Evolutionary conservation across 2,329 filamentous ascomycete genomes (phyloP).

Genomic region (Apiospora saccharicola): DNA sequence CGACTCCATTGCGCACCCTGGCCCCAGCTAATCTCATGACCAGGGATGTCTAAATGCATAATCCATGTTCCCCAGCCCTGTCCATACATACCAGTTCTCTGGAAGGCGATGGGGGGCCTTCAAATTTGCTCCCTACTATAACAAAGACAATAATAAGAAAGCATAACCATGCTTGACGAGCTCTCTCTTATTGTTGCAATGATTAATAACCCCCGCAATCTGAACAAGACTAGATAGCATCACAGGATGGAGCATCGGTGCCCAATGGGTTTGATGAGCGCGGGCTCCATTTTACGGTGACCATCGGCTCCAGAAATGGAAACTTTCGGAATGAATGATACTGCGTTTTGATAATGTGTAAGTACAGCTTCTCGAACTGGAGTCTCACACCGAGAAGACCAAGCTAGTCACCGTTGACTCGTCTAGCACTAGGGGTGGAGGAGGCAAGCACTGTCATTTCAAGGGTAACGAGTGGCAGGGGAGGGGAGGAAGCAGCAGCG

Average conservation of each 20-base stretch:
- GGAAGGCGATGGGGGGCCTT: background rate
- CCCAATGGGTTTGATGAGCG: constrained; percentile 9
- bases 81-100: background rate
- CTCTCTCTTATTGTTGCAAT: constrained; percentile 6
- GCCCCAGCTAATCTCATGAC: constrained; percentile 13
- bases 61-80: background rate
- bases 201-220: constrained; percentile 11
- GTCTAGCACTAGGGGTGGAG: background rate
- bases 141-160: constrained; percentile 7
- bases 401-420: constrained; percentile 19
- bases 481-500: background rate
- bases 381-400: constrained; percentile 13
- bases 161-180: background rate
- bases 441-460: constrained; percentile 15
- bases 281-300: background rate
- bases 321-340: background rate
- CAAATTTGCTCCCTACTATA: background rate
- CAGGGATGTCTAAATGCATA: constrained; percentile 14
- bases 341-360: background rate
- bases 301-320: background rate
- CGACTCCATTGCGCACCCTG: constrained; percentile 16
- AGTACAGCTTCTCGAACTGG: background rate
- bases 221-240: constrained; percentile 2
- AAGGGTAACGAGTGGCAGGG: background rate
- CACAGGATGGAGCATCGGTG: constrained; percentile 1